Evolutionary conservation across 345 rosid species (phyloP), one percentile per base, ranked within the genome.

Genomic region (Lepidium aucheri): DNA sequence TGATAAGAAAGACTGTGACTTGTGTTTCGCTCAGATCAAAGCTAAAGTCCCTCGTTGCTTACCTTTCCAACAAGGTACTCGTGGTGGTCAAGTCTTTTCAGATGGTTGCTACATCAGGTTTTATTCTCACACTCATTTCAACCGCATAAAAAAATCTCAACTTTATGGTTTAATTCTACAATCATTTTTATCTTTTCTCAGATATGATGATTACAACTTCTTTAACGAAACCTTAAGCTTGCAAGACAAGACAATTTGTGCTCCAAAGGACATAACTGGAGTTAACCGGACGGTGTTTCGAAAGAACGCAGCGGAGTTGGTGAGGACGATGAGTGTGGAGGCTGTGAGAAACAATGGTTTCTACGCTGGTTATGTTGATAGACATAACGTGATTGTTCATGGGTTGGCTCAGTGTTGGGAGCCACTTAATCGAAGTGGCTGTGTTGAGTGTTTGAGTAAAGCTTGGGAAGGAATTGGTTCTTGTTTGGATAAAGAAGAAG

Each of bases 381-480:
- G 65, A 52, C 78, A 72, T 69, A 84, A 87, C 77, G 79, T 69
- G 40, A 73, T 87, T 40, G 94, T 84, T 81, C 88, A 82, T 68
- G 98, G 91, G 38, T 68, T 93, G 74, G 98, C 90, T 62, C 98
- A 93, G 76, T 93, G 97, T 64, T 89, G 96, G 96, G 80, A 86
- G 67, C 43, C 77, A 7, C 75, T 89, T 9, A 83, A 67, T 60
- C 43, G 63, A 0, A 84, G 77, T 65, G 80, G 74, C 3, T 89
- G 92, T 58, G 77, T 8, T 68, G 63, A 61, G 54, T 89, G 96
- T 77, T 81, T 89, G 65, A 60, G 47, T 22, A 72, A 80, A 42
- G 90, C 86, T 5, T 72, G 65, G 1, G 57, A 69, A 7, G 51
- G 32, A 13, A 79, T 89, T 59, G 53, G 65, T 22, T 81, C 84